Evolutionary conservation across 1,284 basidiomycete species (phyloP).

Genomic region (Trametes pubescens): DNA sequence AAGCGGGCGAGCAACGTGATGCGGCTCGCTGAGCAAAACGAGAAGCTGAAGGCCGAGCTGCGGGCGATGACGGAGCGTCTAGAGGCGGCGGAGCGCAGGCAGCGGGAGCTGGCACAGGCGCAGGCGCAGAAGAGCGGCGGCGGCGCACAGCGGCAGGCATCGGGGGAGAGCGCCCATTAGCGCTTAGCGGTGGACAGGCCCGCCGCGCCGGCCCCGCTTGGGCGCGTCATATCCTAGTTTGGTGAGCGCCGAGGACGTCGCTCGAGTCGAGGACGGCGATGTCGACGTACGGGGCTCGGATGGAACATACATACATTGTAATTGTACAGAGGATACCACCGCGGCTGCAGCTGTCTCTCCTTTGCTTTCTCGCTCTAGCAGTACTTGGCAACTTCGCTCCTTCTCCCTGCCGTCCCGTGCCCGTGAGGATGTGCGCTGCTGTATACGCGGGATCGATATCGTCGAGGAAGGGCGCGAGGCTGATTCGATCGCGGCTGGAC

Average conservation of each 20-base stretch:
- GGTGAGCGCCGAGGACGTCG: conserved; percentile 3
- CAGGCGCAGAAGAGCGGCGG: conserved; percentile 13
- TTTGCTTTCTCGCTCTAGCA: conserved; percentile 9
- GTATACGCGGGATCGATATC: conserved; percentile 1
- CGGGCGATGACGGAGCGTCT: conserved; percentile 77
- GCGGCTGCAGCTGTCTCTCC: conserved; percentile 13
- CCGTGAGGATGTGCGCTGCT: conserved; percentile 5
- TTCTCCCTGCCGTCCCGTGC: neutral
- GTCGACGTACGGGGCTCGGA: neutral
- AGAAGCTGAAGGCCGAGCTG: conserved; percentile 76
- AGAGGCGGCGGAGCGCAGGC: conserved; percentile 73
- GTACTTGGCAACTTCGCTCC: neutral
- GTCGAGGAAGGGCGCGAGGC: neutral
- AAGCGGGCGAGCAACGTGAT: conserved; percentile 81
- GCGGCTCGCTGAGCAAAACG: conserved; percentile 78
- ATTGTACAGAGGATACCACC: conserved; percentile 31
- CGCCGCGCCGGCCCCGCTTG: neutral
- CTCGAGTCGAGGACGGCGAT: neutral
- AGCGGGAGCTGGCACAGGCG: conserved; percentile 57
- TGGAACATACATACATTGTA: conserved; percentile 23
- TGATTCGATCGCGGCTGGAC: conserved; percentile 5
- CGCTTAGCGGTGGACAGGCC: conserved; percentile 2
- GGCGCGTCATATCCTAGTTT: conserved; percentile 17
- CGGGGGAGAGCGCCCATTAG: conserved; percentile 23
- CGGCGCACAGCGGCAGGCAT: conserved; percentile 8